These are phyloP conservation scores for Blastocystis sp. DNA, from an alignment of 352 stramenopile species.

Conservation along the genomic window DNA sequence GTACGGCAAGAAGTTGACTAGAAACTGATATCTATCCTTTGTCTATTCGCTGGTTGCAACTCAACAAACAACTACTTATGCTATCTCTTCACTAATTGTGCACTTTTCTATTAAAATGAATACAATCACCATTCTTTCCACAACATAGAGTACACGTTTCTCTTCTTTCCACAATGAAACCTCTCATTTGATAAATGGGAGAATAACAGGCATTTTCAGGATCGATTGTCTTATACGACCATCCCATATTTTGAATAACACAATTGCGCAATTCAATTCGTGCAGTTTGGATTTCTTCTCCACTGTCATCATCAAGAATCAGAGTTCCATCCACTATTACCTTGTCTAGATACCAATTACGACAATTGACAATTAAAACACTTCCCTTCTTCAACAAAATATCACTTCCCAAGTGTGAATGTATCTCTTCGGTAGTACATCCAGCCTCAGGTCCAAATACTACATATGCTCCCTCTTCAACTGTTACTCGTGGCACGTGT, in stretches of 20 bases:
- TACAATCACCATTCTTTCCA: too few species aligned
- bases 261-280: constrained; percentile 70
- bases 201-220: constrained; percentile 57
- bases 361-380: constrained; percentile 72
- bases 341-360: constrained; percentile 71
- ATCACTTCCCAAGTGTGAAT: constrained; percentile 68
- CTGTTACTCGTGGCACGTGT: constrained; percentile 65
- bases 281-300: constrained; percentile 73
- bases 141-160: constrained; percentile 50
- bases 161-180: constrained; percentile 63
- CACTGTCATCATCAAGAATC: constrained; percentile 69
- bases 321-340: constrained; percentile 73
- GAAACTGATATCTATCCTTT: too few species aligned
- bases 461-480: constrained; percentile 64
- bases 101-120: too few species aligned
- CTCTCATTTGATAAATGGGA: constrained; percentile 60
- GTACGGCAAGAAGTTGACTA: too few species aligned
- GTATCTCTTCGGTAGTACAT: constrained; percentile 68
- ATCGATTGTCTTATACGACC: constrained; percentile 65
- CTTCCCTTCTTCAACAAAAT: constrained; percentile 71
- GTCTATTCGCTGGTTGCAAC: too few species aligned
- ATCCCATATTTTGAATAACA: constrained; percentile 71
- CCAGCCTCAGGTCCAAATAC: not conserved
- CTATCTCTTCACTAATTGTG: too few species aligned
- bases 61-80: too few species aligned